Conservation (phyloP, 352 stramenopile species). For the Phytophthora hibernalis region DNA sequence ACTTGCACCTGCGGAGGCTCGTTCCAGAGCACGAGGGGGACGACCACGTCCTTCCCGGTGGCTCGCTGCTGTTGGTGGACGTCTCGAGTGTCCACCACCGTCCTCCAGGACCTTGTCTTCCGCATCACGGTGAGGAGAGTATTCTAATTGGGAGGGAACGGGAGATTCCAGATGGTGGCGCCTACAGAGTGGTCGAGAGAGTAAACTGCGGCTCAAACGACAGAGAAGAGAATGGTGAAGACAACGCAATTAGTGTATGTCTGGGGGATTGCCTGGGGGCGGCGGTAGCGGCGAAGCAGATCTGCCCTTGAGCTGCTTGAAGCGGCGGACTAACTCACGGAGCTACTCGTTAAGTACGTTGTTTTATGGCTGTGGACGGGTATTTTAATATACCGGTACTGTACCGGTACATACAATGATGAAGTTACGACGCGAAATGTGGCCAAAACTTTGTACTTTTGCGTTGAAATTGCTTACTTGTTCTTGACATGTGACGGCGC, state of each 20-base stretch:
- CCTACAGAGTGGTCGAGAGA: conserved; percentile 9
- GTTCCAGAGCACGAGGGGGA: conserved; percentile 79
- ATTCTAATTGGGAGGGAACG: not conserved
- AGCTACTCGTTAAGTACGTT: conserved; percentile 10
- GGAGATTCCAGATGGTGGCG: not conserved
- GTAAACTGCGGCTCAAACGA: not conserved
- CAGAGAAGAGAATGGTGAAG: conserved; percentile 1
- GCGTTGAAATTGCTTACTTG: conserved; percentile 38
- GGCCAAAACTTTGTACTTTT: too few species aligned
- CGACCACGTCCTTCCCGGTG: conserved; percentile 52
- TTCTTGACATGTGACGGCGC: conserved; percentile 75
- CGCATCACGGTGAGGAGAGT: conserved; percentile 19
- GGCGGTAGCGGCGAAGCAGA: not conserved
- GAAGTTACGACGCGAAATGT: too few species aligned
- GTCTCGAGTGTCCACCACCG: conserved; percentile 18
- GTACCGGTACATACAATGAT: too few species aligned
- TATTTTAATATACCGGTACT: too few species aligned
- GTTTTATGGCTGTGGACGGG: too few species aligned
- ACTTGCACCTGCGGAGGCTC: conserved; percentile 59
- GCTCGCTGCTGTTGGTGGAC: conserved; percentile 8
- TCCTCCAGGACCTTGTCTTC: conserved; percentile 30
- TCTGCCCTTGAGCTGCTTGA: conserved; percentile 25
- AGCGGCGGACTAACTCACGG: conserved; percentile 9
- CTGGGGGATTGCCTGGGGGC: too few species aligned
- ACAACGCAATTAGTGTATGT: too few species aligned